Conservation (phyloP, 805 yeast species). For the Cyberlindnera maritima region DNA sequence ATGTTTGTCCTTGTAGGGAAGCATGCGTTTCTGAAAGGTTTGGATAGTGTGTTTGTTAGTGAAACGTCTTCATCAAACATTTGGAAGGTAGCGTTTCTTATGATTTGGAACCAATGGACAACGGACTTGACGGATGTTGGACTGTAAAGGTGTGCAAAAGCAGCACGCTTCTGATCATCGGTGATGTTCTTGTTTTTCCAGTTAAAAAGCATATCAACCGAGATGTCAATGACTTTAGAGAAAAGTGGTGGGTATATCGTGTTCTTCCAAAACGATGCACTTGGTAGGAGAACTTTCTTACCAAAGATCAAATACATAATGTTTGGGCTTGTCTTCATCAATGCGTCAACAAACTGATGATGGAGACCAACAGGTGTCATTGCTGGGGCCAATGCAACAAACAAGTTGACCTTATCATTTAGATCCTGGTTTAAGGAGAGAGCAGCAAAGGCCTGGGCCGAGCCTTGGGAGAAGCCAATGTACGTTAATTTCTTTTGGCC, state of each 20-base stretch:
- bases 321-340: constrained; percentile 75
- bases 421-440: constrained; percentile 65
- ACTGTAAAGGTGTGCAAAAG: constrained; percentile 85
- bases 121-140: constrained; percentile 89
- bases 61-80: constrained; percentile 73
- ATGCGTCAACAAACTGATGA: constrained; percentile 69
- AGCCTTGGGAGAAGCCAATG: constrained; percentile 91
- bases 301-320: constrained; percentile 76
- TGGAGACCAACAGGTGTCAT: constrained; percentile 86
- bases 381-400: constrained; percentile 90
- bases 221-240: constrained; percentile 65
- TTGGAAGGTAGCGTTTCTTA: constrained; percentile 72
- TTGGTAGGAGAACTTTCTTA: constrained; percentile 64
- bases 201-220: constrained; percentile 66
- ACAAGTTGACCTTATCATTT: constrained; percentile 50
- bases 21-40: constrained; percentile 33
- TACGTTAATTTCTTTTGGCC: constrained; percentile 58
- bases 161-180: constrained; percentile 68
- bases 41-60: constrained; percentile 35
- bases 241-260: constrained; percentile 77
- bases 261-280: constrained; percentile 74
- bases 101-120: constrained; percentile 96
- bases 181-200: constrained; percentile 79
- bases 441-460: constrained; percentile 90
- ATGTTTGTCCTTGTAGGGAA: constrained; percentile 65